Percentiles rank a stretch among this genome's conserved stretches.
These are phyloP conservation scores for Stephania yunnanensis DNA, from an alignment of 164 flowering plant genomes.

Conservation along the genomic window DNA sequence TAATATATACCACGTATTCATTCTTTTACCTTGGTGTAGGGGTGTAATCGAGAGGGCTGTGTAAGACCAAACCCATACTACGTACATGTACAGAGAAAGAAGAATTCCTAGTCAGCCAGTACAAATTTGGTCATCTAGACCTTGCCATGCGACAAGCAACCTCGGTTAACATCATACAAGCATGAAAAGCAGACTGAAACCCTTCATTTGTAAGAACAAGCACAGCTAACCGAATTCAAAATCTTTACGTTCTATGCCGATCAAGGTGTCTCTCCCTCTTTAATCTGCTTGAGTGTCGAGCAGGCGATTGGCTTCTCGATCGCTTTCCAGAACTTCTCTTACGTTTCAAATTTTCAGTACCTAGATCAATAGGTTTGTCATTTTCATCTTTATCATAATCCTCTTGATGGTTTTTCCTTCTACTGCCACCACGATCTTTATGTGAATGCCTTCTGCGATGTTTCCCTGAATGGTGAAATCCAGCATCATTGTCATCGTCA, in stretches of 20 bases:
- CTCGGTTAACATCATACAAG: neutral
- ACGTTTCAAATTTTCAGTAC: neutral
- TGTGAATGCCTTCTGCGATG: neutral
- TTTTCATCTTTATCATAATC: neutral
- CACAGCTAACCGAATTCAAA: neutral
- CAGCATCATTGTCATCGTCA: neutral
- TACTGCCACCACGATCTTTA: neutral
- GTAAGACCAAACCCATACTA: too few relatives aligned
- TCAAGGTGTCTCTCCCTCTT: neutral
- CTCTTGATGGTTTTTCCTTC: neutral
- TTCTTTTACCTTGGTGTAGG: too few relatives aligned
- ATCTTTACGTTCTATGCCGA: neutral
- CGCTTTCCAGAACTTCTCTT: slow-evolving; percentile 11
- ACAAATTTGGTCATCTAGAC: neutral
- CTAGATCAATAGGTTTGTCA: neutral
- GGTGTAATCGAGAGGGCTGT: too few relatives aligned
- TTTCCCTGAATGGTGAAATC: neutral
- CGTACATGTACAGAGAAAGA: too few relatives aligned
- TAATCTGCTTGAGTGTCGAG: neutral
- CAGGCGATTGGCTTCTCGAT: slow-evolving; percentile 13
- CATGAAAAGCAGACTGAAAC: neutral
- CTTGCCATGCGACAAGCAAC: neutral
- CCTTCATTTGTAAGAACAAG: neutral
- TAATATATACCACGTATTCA: too few relatives aligned
- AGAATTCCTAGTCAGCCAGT: too few relatives aligned